Evolutionary conservation across 208 protist genomes (phyloP).

Genomic region (Leishmania braziliensis): DNA sequence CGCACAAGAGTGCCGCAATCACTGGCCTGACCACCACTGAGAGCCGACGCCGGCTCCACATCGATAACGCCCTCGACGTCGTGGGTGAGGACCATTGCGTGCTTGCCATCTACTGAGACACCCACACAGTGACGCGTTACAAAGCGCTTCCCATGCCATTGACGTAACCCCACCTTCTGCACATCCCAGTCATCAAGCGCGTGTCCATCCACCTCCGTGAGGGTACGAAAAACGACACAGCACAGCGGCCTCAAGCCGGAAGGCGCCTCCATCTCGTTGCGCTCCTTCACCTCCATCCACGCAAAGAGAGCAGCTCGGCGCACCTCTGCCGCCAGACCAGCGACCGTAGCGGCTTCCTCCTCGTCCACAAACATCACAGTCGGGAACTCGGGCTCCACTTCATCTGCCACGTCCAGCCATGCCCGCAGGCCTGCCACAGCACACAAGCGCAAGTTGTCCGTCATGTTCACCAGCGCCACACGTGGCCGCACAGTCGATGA

Average conservation of each 20-base stretch:
- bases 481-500: background rate
- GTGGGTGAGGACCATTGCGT: conserved; percentile 48
- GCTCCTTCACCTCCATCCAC: conserved; percentile 37
- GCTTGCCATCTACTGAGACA: conserved; percentile 70
- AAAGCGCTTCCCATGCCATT: conserved; percentile 37
- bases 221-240: conserved; percentile 52
- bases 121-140: conserved; percentile 63
- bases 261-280: background rate
- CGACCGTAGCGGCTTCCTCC: conserved; percentile 27
- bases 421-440: conserved; percentile 29
- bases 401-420: conserved; percentile 30
- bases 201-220: conserved; percentile 49
- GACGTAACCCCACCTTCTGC: conserved; percentile 30
- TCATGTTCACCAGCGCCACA: conserved; percentile 69
- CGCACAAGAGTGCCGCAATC: background rate
- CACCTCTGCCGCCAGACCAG: conserved; percentile 33
- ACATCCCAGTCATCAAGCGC: conserved; percentile 47
- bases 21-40: background rate
- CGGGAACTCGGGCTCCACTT: conserved; percentile 38
- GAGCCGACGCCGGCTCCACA: background rate
- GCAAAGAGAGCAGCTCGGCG: conserved; percentile 51
- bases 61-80: conserved; percentile 57
- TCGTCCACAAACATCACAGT: conserved; percentile 77
- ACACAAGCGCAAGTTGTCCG: conserved; percentile 17
- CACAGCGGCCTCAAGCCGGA: conserved; percentile 1